Percentiles rank a stretch among this genome's conserved stretches.
Evolutionary conservation across 495 filamentous ascomycete genomes (phyloP).

Genomic region (Filosporella fistucella): DNA sequence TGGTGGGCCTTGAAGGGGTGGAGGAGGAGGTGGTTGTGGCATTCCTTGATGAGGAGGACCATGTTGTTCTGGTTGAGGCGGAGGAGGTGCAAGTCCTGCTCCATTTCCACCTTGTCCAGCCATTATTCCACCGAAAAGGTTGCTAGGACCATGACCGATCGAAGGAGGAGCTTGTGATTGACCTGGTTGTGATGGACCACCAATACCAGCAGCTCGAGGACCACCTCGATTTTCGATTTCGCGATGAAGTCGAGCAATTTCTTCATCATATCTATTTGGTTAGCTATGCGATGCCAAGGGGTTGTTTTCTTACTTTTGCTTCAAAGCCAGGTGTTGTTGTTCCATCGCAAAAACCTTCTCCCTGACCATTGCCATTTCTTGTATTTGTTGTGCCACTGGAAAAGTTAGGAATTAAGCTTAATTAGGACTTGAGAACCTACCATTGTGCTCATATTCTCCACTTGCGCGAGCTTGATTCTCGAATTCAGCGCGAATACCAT

Average conservation of each 20-base stretch:
- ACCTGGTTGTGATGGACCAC: slow-evolving; percentile 60
- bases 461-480: slow-evolving; percentile 71
- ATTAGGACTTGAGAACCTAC: slow-evolving; percentile 50
- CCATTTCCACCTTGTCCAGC: slow-evolving; percentile 82
- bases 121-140: slow-evolving; percentile 95
- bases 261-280: slow-evolving; percentile 77
- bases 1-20: slow-evolving; percentile 39
- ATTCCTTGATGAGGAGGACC: slow-evolving; percentile 51
- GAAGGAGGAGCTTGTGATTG: slow-evolving; percentile 77
- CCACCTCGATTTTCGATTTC: slow-evolving; percentile 87
- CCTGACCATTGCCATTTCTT: slow-evolving; percentile 89
- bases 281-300: background rate
- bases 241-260: slow-evolving; percentile 76
- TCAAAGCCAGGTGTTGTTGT: slow-evolving; percentile 78
- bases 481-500: slow-evolving; percentile 86
- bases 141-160: slow-evolving; percentile 86
- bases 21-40: slow-evolving; percentile 42
- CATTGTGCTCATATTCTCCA: slow-evolving; percentile 82
- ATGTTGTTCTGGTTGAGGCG: slow-evolving; percentile 49
- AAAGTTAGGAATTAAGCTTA: slow-evolving; percentile 13
- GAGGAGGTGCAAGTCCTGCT: slow-evolving; percentile 77
- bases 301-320: slow-evolving; percentile 67
- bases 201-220: slow-evolving; percentile 56
- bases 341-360: slow-evolving; percentile 89
- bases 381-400: slow-evolving; percentile 76